A percentile compares a stretch with the other conserved stretches of the same genome.
Evolutionary conservation across 2,329 filamentous ascomycete species (phyloP).

Genomic region (Verticillium nonalfalfae): DNA sequence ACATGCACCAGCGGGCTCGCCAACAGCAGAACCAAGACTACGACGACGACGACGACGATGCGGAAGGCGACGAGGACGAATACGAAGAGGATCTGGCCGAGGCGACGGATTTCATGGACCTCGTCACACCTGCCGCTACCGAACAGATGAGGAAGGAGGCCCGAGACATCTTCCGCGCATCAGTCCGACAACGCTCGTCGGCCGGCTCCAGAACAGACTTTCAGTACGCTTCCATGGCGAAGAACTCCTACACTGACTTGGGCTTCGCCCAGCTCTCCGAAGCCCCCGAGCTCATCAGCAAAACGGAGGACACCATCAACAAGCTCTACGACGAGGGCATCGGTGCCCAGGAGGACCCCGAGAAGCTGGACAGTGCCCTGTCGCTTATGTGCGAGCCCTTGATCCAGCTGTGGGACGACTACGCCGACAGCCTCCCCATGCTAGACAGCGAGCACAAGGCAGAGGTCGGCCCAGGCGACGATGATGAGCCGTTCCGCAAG

Average conservation of each 20-base stretch:
- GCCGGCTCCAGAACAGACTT: slow-evolving; percentile 46
- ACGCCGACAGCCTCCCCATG: slow-evolving; percentile 40
- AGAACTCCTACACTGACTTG: slow-evolving; percentile 56
- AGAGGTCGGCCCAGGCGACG: slow-evolving; percentile 59
- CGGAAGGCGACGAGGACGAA: slow-evolving; percentile 34
- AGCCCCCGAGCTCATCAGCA: slow-evolving; percentile 63
- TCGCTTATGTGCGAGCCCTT: slow-evolving; percentile 46
- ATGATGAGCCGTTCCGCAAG: slow-evolving; percentile 61
- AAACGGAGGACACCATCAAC: slow-evolving; percentile 66
- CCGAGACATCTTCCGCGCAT: slow-evolving; percentile 48
- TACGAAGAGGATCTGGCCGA: slow-evolving; percentile 16
- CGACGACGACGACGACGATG: slow-evolving; percentile 30
- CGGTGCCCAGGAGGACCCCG: slow-evolving; percentile 47
- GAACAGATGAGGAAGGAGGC: slow-evolving; percentile 48
- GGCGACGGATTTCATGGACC: slow-evolving; percentile 44
- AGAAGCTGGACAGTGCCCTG: slow-evolving; percentile 49
- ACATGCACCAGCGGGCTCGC: slow-evolving; percentile 4
- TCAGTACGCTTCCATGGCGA: slow-evolving; percentile 65
- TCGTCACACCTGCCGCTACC: slow-evolving; percentile 48
- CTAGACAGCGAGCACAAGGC: slow-evolving; percentile 47
- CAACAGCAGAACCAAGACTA: slow-evolving; percentile 31
- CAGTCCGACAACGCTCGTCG: slow-evolving; percentile 36
- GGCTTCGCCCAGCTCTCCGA: slow-evolving; percentile 60
- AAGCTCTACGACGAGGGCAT: slow-evolving; percentile 59
- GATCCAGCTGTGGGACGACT: slow-evolving; percentile 48